Evolutionary conservation across 805 yeast genomes (phyloP), one percentile per base, ranked within the genome.

Genomic region (Blastobotrys chiropterorum): DNA sequence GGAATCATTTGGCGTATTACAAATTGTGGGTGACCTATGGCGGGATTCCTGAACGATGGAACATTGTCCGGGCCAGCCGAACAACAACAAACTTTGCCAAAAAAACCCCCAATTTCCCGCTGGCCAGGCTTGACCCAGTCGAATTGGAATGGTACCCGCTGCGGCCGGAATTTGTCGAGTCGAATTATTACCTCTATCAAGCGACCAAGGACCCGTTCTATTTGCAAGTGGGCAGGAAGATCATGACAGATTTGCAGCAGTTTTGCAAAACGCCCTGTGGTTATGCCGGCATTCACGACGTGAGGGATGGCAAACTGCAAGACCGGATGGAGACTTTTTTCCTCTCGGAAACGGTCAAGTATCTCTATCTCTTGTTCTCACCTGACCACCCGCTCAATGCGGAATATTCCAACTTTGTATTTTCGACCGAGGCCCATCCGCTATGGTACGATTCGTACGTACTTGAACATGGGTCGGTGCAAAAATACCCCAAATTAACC

Each of bases 281-380:
- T 2, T 85, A 86, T 63, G 78, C 86, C 4, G 96, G 96, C 0
- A 64, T 80, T 14, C 84, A 81, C 55, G 85, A 90, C 61, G 72
- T 90, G 1, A 66, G 82, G 16, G 76, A 80, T 0, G 86, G 86
- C 0, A 67, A 71, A 48, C 66, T 69, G 50, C 90, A 87, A 58
- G 83, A 90, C 66, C 72, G 96, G 50, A 90, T 90, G 96, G 98
- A 90, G 63, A 81, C 94, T 3, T 90, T 90, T 72, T 95, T 88
- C 3, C 64, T 90, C 54, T 82, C 95, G 53, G 98, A 90, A 64
- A 86, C 95, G 0, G 72, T 88, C 53, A 90, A 90, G 68, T 90
- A 90, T 62, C 69, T 90, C 13, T 90, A 83, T 62, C 67, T 90
- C 26, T 68, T 90, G 43, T 90, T 90, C 70, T 95, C 89, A 62